phyloP scores from a whole-genome alignment of 106 monocot genomes.

The Phalaenopsis equestris region DNA sequence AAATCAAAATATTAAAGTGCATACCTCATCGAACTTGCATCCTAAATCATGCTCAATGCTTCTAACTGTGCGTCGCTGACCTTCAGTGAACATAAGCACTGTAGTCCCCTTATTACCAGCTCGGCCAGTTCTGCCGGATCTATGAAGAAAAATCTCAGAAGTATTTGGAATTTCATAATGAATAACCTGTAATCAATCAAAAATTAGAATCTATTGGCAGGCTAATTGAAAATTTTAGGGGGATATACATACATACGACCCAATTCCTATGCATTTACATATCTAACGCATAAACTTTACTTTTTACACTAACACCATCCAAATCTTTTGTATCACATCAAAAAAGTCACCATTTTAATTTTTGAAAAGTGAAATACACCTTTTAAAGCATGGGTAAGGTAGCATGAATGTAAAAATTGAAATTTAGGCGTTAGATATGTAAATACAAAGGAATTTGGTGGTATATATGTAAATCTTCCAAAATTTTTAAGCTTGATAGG shows the following conservation, averaged over 20 bases:
- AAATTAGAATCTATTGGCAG: neutral
- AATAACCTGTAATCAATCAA: slow-evolving; percentile 24
- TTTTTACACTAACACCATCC: too few relatives aligned
- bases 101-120: slow-evolving; percentile 41
- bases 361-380: too few relatives aligned
- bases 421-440: too few relatives aligned
- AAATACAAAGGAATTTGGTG: too few relatives aligned
- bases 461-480: neutral
- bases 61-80: slow-evolving; percentile 21
- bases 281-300: too few relatives aligned
- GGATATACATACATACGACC: too few relatives aligned
- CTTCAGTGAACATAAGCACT: slow-evolving; percentile 35
- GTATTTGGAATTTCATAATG: slow-evolving; percentile 46
- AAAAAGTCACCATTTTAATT: too few relatives aligned
- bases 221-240: too few relatives aligned
- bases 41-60: slow-evolving; percentile 30
- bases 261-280: too few relatives aligned
- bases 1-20: neutral
- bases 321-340: too few relatives aligned
- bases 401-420: too few relatives aligned
- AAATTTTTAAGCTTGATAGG: neutral
- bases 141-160: slow-evolving; percentile 35
- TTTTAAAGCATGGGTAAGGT: too few relatives aligned
- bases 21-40: slow-evolving; percentile 30
- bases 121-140: slow-evolving; percentile 47